A percentile compares a stretch with the other conserved stretches of the same genome.
Evolutionary conservation across 768 basidiomycete genomes (phyloP).

Genomic region (Agrocybe pediades): DNA sequence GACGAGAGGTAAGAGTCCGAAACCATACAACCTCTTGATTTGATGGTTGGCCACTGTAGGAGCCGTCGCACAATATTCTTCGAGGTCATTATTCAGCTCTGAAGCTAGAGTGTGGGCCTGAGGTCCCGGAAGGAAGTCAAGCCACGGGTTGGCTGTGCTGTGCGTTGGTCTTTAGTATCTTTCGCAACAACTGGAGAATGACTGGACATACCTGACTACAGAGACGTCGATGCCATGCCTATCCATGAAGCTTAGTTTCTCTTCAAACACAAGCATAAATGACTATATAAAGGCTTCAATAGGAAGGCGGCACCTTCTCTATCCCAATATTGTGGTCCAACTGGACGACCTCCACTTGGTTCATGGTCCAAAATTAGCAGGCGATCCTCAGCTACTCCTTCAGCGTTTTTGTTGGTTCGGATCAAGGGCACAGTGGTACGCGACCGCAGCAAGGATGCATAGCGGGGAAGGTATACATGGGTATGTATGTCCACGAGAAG

Average conservation of each 20-base stretch:
- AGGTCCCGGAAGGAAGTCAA: conserved; percentile 77
- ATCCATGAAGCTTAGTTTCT: conserved; percentile 86
- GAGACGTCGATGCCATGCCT: conserved; percentile 79
- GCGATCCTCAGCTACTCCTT: conserved; percentile 62
- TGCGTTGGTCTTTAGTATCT: conserved; percentile 2
- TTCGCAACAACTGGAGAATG: background rate
- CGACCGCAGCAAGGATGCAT: conserved; percentile 67
- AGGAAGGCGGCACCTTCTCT: conserved; percentile 27
- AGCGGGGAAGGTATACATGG: conserved; percentile 82
- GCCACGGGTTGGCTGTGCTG: conserved; percentile 90
- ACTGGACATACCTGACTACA: conserved; percentile 60
- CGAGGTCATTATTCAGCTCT: conserved; percentile 78
- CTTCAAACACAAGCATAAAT: background rate
- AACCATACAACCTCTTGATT: conserved; percentile 75
- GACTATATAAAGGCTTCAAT: background rate
- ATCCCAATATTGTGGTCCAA: conserved; percentile 87
- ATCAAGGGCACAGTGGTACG: conserved; percentile 70
- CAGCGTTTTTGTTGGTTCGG: conserved; percentile 43
- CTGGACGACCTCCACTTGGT: conserved; percentile 76
- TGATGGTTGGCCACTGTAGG: conserved; percentile 39
- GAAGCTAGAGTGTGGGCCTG: conserved; percentile 67
- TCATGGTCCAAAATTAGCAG: conserved; percentile 80
- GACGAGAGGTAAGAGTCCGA: conserved; percentile 84
- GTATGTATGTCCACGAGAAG: conserved; percentile 82
- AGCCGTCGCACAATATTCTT: conserved; percentile 73